Percentiles rank a stretch among this genome's conserved stretches.
Conservation (phyloP, 768 basidiomycete genomes). For the Kwoniella heveanensis region DNA sequence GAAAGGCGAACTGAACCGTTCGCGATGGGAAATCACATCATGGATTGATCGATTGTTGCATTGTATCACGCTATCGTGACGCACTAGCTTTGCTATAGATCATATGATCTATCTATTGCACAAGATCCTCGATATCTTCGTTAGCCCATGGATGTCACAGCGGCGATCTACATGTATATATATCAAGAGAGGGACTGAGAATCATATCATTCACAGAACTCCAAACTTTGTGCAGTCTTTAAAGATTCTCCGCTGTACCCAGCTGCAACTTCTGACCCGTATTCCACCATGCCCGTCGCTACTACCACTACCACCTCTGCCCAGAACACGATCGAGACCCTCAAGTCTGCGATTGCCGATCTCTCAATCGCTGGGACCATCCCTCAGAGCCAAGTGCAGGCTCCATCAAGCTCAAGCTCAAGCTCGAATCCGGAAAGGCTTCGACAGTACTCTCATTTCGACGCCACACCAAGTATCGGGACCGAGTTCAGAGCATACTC, state of each 20-base stretch:
- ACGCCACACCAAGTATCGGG: conserved; percentile 62
- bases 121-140: background rate
- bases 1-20: background rate
- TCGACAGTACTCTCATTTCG: conserved; percentile 32
- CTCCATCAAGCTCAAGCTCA: background rate
- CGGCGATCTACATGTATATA: background rate
- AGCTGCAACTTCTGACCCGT: no score
- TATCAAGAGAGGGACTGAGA: background rate
- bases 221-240: no score
- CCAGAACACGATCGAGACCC: conserved; percentile 14
- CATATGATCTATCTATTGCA: background rate
- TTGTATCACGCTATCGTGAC: background rate
- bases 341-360: conserved; percentile 27
- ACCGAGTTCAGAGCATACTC: conserved; percentile 59
- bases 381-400: background rate
- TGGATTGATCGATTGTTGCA: no score
- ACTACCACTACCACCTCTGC: conserved; percentile 10
- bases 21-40: background rate
- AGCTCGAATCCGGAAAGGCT: conserved; percentile 22
- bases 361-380: conserved; percentile 2
- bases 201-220: background rate
- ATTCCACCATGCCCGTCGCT: conserved; percentile 25
- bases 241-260: no score
- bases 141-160: background rate
- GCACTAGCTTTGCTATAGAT: background rate